A percentile compares a stretch with the other conserved stretches of the same genome.
phyloP scores from a whole-genome alignment of 2,329 filamentous ascomycete species.

The Clarireedia homoeocarpa region DNA sequence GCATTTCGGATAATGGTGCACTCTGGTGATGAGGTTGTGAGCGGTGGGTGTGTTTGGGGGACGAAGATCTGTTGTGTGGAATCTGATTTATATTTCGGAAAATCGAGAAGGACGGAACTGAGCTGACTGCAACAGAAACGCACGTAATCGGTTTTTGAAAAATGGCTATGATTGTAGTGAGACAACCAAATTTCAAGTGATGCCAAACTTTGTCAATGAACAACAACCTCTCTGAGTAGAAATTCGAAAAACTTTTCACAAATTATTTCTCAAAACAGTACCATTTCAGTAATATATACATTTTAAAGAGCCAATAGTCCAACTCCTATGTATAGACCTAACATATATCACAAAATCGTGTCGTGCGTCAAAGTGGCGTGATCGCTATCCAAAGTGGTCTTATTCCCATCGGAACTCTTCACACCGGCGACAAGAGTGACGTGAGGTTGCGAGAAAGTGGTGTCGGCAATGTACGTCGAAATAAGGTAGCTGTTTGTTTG shows the following conservation, averaged over 20 bases:
- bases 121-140: no score
- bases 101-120: no score
- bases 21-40: background rate
- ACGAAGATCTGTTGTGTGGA: background rate
- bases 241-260: background rate
- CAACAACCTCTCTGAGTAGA: no score
- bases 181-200: no score
- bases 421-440: background rate
- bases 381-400: slow-evolving; percentile 3
- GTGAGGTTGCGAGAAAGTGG: background rate
- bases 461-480: background rate
- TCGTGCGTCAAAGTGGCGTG: slow-evolving; percentile 3
- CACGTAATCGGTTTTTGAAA: no score
- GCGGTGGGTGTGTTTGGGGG: background rate
- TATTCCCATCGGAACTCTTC: background rate
- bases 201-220: no score
- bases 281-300: background rate
- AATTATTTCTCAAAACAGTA: background rate
- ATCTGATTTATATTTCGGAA: background rate
- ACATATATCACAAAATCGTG: background rate
- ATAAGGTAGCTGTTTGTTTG: background rate
- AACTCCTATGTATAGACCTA: background rate
- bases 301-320: background rate
- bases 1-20: background rate
- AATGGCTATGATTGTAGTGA: no score